A percentile compares a stretch with the other conserved stretches of the same genome.
phyloP scores from a whole-genome alignment of 2,329 filamentous ascomycete genomes.

The Xylariaceae sp. region DNA sequence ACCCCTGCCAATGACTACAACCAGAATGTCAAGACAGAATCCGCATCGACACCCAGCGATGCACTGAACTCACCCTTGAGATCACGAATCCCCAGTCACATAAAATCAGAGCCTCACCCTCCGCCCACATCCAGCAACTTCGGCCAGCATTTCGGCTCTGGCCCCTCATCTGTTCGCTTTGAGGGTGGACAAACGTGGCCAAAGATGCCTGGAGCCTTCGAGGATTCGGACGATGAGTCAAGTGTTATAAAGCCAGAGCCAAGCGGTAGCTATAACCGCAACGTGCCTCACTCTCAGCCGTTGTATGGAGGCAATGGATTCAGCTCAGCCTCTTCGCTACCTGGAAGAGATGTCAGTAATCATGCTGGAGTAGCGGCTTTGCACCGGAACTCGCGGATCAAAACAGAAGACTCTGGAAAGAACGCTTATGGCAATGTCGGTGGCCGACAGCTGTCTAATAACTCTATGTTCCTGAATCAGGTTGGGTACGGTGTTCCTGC shows the following conservation, averaged over 20 bases:
- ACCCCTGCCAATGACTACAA: not conserved
- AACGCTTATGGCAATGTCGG: no score
- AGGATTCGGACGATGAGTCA: not conserved
- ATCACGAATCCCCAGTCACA: not conserved
- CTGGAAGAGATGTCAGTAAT: no score
- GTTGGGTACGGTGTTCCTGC: no score
- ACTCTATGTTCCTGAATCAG: no score
- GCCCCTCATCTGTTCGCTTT: not conserved
- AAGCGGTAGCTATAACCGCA: not conserved
- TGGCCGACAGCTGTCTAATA: no score
- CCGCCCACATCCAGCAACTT: not conserved
- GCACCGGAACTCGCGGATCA: no score
- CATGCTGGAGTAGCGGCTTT: no score
- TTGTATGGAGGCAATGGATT: not conserved
- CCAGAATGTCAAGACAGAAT: not conserved
- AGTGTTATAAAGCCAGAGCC: not conserved
- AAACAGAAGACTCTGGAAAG: no score
- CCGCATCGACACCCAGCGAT: not conserved
- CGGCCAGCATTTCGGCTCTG: not conserved
- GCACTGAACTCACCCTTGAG: slow-evolving; percentile 9
- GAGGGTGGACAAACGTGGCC: not conserved
- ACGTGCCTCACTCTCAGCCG: not conserved
- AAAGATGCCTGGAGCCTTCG: not conserved
- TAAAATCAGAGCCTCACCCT: slow-evolving; percentile 1
- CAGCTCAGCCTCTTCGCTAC: no score